These are phyloP conservation scores for Pinus albicaulis DNA, from an alignment of 75 land plant species.

Conservation along the genomic window DNA sequence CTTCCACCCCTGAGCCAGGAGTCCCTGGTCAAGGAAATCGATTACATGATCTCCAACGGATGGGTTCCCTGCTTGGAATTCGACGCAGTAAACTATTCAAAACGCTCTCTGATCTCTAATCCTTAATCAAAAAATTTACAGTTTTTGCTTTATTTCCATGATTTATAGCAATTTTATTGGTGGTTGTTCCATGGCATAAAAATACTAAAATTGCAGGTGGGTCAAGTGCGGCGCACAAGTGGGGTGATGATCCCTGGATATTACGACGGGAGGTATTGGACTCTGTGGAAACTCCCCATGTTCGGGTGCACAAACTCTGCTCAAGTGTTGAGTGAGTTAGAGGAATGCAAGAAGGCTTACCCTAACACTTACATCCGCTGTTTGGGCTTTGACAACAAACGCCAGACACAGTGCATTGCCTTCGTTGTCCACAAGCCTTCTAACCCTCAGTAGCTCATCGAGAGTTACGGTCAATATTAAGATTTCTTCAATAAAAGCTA, in stretches of 20 bases:
- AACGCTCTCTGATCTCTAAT: not conserved
- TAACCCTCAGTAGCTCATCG: not conserved
- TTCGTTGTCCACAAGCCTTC: slow-evolving; percentile 51
- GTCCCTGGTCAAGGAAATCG: slow-evolving; percentile 58
- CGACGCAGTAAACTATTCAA: slow-evolving; percentile 32
- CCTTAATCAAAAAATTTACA: not conserved
- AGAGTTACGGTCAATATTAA: no score
- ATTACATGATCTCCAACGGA: slow-evolving; percentile 50
- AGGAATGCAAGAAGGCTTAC: slow-evolving; percentile 64
- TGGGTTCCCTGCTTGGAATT: slow-evolving; percentile 83
- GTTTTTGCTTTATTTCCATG: not conserved
- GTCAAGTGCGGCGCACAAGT: slow-evolving; percentile 24
- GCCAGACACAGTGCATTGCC: slow-evolving; percentile 60
- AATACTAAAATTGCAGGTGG: slow-evolving; percentile 19
- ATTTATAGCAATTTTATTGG: not conserved
- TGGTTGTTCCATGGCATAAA: not conserved
- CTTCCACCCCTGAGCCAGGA: slow-evolving; percentile 56
- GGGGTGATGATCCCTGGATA: slow-evolving; percentile 39
- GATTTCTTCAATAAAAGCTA: no score
- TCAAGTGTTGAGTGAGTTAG: slow-evolving; percentile 54
- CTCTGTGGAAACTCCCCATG: slow-evolving; percentile 80
- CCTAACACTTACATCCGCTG: slow-evolving; percentile 60
- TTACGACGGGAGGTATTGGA: slow-evolving; percentile 82
- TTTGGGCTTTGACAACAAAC: slow-evolving; percentile 62
- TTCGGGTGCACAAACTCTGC: slow-evolving; percentile 69